A percentile compares a stretch with the other conserved stretches of the same genome.
Evolutionary conservation across 768 basidiomycete genomes (phyloP).

Genomic region (Lactifluus pinguis): DNA sequence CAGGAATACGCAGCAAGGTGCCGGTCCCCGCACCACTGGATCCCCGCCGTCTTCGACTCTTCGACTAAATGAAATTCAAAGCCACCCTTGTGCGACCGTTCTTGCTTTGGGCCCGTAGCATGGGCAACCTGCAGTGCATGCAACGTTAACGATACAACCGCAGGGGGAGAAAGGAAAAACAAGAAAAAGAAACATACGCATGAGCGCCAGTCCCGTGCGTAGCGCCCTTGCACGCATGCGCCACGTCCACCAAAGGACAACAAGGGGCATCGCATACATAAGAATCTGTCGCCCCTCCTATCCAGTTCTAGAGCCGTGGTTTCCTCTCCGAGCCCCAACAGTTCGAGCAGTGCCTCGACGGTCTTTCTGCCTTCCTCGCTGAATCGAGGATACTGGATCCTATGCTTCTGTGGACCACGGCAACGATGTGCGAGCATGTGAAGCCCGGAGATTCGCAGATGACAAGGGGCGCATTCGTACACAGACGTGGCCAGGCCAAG

Average conservation of each 20-base stretch:
- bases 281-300: neutral
- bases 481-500: conserved; percentile 1
- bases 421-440: conserved; percentile 7
- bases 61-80: neutral
- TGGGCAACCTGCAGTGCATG: neutral
- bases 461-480: conserved; percentile 3
- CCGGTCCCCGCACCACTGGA: neutral
- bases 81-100: neutral
- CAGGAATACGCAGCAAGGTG: neutral
- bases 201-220: conserved; percentile 4
- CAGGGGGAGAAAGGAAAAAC: neutral
- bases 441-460: neutral
- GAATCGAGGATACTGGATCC: neutral
- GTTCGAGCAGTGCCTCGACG: neutral
- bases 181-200: neutral
- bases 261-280: neutral
- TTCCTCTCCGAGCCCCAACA: neutral
- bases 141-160: neutral
- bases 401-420: neutral
- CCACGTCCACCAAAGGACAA: neutral
- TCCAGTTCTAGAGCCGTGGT: conserved; percentile 5
- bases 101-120: neutral
- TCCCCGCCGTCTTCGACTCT: neutral
- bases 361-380: neutral
- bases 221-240: neutral